Evolutionary conservation across 148 eudicot species (phyloP), one percentile per base, ranked within the genome.

Genomic region (Vaccinium macrocarpon): DNA sequence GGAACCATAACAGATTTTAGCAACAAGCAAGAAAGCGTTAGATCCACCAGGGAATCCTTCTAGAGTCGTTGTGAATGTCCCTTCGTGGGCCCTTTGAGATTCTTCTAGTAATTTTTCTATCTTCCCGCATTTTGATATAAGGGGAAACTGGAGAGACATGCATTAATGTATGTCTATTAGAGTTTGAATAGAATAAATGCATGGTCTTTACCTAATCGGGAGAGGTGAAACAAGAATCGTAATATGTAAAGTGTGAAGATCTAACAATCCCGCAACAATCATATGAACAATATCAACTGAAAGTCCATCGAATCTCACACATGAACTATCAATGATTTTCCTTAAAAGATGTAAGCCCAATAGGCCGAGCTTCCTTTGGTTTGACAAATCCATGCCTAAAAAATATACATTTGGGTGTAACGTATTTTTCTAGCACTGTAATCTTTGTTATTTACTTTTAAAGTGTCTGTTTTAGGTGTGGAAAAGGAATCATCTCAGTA

Each of bases 41-140:
- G 97, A 77, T 3, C 95, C 97, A 80, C 98, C 99, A 21, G 97
- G 98, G 76, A 93, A 91, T 62, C 83, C 92, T 80, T 95, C 96
- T 1, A 95, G 90, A 23, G 87, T 76, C 66, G 92, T 70, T 15
- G 85, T 83, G 51, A 84, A 84, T 55, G 82, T 82, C 62, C 68
- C 86, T 27, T 86, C 82, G 21, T 84, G 76, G 80, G 57, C 19
- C 61, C 68, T 85, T 87, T 84, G 90, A 82, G 90, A 80, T 82
- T 89, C 90, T 83, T 86, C 90, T 8, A 92, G 32, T 80, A 89
- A 87, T 83, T 88, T 92, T 56, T 86, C 92, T 81, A 96, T 91
- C 89, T 87, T 94, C 74, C 95, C 93, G 81, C 98, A 92, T 88
- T 92, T 92, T 86, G 98, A 91, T 82, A 91, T 86, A 53, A 96